Conservation (phyloP, 768 basidiomycete genomes). For the Atractiella rhizophila region DNA sequence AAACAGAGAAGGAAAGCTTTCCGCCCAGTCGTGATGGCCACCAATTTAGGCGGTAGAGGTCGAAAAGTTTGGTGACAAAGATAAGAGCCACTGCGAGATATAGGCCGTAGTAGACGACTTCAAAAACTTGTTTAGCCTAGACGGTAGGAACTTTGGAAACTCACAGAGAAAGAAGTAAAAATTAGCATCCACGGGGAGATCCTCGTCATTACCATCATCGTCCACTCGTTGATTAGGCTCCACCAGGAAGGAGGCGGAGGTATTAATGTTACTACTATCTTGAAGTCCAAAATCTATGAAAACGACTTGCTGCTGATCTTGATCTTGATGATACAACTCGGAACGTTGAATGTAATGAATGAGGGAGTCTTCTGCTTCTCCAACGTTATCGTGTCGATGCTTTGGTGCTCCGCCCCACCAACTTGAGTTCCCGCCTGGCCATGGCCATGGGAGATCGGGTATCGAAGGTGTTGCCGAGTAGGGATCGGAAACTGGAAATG, state of each 20-base stretch:
- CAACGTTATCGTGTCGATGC: neutral
- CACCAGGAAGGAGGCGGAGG: too few relatives aligned
- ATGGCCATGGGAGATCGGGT: conserved; percentile 19
- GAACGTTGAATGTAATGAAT: too few relatives aligned
- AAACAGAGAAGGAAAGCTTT: conserved; percentile 20
- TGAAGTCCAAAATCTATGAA: too few relatives aligned
- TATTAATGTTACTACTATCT: too few relatives aligned
- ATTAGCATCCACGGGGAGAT: conserved; percentile 23
- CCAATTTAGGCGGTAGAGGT: conserved; percentile 25
- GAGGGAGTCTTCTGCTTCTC: too few relatives aligned
- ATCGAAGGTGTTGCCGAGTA: conserved; percentile 20
- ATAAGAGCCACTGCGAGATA: conserved; percentile 26
- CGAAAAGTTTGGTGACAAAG: conserved; percentile 26
- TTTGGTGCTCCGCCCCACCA: neutral
- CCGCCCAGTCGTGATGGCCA: conserved; percentile 25
- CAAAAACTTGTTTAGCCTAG: neutral
- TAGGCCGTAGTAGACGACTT: conserved; percentile 15
- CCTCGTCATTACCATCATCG: conserved; percentile 1
- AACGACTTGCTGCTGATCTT: too few relatives aligned
- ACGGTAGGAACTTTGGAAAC: neutral
- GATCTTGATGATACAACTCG: neutral
- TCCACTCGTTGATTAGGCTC: neutral
- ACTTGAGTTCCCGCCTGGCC: conserved; percentile 3
- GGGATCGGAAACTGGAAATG: conserved; percentile 24
- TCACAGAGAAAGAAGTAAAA: conserved; percentile 24